Evolutionary conservation across 2,329 filamentous ascomycete species (phyloP), one percentile per base, ranked within the genome.

Genomic region (Fusarium siculi): DNA sequence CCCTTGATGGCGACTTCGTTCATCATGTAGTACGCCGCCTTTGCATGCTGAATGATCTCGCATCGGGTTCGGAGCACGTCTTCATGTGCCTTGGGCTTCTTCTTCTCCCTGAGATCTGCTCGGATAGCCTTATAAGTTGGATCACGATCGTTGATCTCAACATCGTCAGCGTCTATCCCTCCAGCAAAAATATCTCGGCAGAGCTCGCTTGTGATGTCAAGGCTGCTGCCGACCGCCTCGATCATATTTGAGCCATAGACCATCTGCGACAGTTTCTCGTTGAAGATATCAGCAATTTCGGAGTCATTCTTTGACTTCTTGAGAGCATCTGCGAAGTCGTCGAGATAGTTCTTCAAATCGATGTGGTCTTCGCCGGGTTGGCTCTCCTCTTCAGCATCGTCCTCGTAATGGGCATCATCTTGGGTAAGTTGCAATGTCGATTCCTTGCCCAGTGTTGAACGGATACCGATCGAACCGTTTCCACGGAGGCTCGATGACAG

Each of bases 11-110:
- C 49, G 23, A 53, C 49, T 37, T 53, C 23, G 9, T 37, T 37
- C 23, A 53, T 53, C 0, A 37, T 37, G 23, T 12, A 28, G 12
- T 53, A 37, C 0, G 49, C 32, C 0, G 49, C 49, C 18, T 37
- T 53, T 37, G 49, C 49, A 0, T 53, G 49, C 18, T 53, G 32
- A 0, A 53, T 0, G 0, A 53, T 0, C 32, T 53, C 50, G 0
- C 9, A 14, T 0, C 12, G 9, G 34, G 0, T 21, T 37, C 50
- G 32, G 18, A 53, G 32, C 0, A 37, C 23, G 5, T 53, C 50
- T n/a, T 28, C 25, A 25, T 25, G 25, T 25, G 25, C 25, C 2
- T 25, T 25, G 25, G 25, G 5, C 25, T 6, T 25, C 25, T 25
- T 53, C 50, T n/a, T 28, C 25, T 28, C 25, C 2, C 6, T 28